Base-by-base conservation (phyloP, 2,329 filamentous ascomycete genomes). In the Simplicillium aogashimaense region DNA sequence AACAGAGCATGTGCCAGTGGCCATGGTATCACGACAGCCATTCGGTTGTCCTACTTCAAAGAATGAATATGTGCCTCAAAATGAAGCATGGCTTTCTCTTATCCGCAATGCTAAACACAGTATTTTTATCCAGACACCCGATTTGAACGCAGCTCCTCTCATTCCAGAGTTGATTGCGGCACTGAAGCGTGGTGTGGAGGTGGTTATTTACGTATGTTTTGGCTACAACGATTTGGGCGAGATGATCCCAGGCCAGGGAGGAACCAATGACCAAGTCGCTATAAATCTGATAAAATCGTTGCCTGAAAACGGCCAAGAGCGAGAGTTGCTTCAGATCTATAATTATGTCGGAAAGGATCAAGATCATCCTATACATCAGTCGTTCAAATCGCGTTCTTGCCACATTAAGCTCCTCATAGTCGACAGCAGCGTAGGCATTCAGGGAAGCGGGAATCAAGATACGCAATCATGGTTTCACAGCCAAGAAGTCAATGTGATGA, bases 161-260 rank as follows among this genome's bases (percentile, higher is more conserved):
- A 51, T 87, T 0, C 72, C 77, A 0, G 79, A 78, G 1, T 70
- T 89, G 3, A 53, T 73, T 1, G 70, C 69, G 3, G 83, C 85
- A 0, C 71, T 80, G n/a, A 69, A 77, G 44, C 67, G 83, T 1
- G 83, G 83, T 0, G 59, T 88, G 0, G 64, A 78, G 38, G 76
- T 88, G 0, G 78, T 73, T 1, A 81, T 78, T 54, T 88, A 85
- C 46, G 68, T 87, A 2, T 86, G 82, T 47, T 70, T 89, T 1
- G 83, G 85, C 1, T 90, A 90, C 61, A 89, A 89, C 46, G 85
- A 89, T 47, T 65, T 76, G 0, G 85, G 84, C 16, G 83, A 89
- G 54, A 70, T 89, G 28, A 73, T 90, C 1, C 84, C 85, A 0
- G 74, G 76, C 43, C 83, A 88, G 54, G 83, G 83, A 25, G 83